Percentiles rank a stretch among this genome's conserved stretches.
Conservation (phyloP, 2,329 filamentous ascomycete species). For the Esteya vermicola region DNA sequence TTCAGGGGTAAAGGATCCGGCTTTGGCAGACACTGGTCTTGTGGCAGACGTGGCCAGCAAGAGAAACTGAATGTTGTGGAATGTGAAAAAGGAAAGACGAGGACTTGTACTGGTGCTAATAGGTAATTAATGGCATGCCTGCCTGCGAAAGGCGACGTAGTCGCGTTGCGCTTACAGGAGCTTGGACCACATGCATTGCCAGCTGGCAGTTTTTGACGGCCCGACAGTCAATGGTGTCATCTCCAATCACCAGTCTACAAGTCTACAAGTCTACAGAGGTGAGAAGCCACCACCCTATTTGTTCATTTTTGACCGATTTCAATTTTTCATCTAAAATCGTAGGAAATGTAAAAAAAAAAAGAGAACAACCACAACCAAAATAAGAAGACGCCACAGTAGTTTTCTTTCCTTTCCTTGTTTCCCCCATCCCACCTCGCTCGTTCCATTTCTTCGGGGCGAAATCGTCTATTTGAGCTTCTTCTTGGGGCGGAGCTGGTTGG, state of each 20-base stretch:
- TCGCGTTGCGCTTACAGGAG: conserved; percentile 5
- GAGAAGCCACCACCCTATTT: too few relatives aligned
- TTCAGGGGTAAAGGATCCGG: not conserved
- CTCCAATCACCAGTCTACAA: too few relatives aligned
- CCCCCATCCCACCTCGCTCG: not conserved
- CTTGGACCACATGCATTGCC: conserved; percentile 2
- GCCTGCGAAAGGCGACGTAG: conserved; percentile 2
- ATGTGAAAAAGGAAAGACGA: too few relatives aligned
- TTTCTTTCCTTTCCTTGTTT: not conserved
- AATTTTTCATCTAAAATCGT: conserved; percentile 5
- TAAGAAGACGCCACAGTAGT: conserved; percentile 4
- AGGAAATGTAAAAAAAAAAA: conserved; percentile 4
- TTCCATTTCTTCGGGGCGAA: conserved; percentile 4
- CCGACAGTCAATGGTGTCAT: not conserved
- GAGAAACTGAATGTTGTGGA: too few relatives aligned
- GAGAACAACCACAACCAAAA: conserved; percentile 7
- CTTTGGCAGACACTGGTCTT: too few relatives aligned
- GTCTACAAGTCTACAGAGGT: too few relatives aligned
- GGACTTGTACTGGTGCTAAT: not conserved
- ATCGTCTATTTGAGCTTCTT: conserved; percentile 61
- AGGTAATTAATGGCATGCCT: not conserved
- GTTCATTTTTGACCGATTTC: conserved; percentile 4
- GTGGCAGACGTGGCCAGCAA: too few relatives aligned
- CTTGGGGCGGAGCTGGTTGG: conserved; percentile 99
- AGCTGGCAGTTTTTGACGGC: conserved; percentile 1